phyloP scores from a whole-genome alignment of 164 flowering plant genomes.

The Tinospora cordifolia region DNA sequence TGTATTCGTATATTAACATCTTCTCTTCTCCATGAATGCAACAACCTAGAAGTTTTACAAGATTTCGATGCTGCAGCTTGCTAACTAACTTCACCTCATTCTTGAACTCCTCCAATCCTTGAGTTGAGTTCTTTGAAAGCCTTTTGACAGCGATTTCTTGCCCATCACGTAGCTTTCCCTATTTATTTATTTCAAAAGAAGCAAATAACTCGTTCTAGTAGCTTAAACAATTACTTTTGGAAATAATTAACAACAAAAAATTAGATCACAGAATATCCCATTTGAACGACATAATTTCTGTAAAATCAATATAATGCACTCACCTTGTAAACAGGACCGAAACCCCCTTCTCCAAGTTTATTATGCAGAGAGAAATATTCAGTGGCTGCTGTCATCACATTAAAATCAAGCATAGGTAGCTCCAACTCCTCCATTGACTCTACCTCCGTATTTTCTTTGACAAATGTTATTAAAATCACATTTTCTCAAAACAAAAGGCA shows the following conservation, averaged over 20 bases:
- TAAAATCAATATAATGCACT: not conserved
- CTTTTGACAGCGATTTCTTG: conserved; percentile 12
- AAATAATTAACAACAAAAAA: too few species aligned
- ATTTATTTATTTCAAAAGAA: too few species aligned
- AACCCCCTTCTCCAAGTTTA: conserved; percentile 31
- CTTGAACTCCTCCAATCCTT: conserved; percentile 10
- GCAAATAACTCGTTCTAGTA: too few species aligned
- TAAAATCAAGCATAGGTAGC: conserved; percentile 14
- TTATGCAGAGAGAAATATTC: conserved; percentile 17
- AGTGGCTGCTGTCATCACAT: conserved; percentile 16
- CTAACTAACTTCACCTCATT: conserved; percentile 7
- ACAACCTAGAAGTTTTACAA: conserved; percentile 10
- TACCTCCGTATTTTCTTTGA: not conserved
- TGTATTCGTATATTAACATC: conserved; percentile 11
- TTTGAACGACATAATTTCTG: not conserved
- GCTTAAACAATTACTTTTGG: too few species aligned
- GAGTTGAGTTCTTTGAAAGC: conserved; percentile 6
- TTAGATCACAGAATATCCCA: not conserved
- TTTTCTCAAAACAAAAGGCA: too few species aligned
- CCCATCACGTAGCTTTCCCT: conserved; percentile 4
- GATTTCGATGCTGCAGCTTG: conserved; percentile 12
- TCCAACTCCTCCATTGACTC: conserved; percentile 11
- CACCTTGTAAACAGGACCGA: conserved; percentile 29
- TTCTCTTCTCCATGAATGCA: conserved; percentile 15
- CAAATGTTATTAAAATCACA: too few species aligned